A percentile compares a stretch with the other conserved stretches of the same genome.
phyloP scores from a whole-genome alignment of 768 basidiomycete genomes.

The Lenzites betulinus region DNA sequence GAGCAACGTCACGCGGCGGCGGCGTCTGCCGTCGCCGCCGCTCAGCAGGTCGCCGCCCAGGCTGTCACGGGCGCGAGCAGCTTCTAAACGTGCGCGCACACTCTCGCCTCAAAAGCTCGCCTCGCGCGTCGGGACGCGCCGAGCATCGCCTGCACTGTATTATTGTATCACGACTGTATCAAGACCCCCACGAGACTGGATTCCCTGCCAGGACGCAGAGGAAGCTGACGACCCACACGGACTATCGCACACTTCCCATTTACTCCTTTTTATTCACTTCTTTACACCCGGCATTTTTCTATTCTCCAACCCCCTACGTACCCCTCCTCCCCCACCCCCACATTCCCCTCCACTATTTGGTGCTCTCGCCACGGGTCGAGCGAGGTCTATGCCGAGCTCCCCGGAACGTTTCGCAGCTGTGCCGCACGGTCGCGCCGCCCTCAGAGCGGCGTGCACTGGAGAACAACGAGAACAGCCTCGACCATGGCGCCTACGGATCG shows the following conservation, averaged over 20 bases:
- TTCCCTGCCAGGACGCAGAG: conserved; percentile 58
- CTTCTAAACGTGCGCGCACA: conserved; percentile 22
- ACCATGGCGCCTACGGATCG: conserved; percentile 56
- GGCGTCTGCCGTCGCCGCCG: conserved; percentile 57
- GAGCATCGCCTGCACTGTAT: conserved; percentile 40
- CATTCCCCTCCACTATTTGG: conserved; percentile 19
- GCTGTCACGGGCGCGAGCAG: conserved; percentile 41
- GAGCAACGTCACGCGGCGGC: conserved; percentile 66
- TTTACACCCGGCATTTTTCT: conserved; percentile 24
- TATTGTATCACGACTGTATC: conserved; percentile 31
- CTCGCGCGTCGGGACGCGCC: conserved; percentile 28
- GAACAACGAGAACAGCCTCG: conserved; percentile 34
- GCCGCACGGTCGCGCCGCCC: conserved; percentile 45
- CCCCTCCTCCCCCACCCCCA: not conserved
- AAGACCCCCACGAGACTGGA: conserved; percentile 28
- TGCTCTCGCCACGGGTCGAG: conserved; percentile 23
- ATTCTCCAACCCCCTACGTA: not conserved
- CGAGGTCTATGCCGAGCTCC: conserved; percentile 24
- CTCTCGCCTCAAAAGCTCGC: conserved; percentile 29
- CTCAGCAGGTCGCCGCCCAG: conserved; percentile 47
- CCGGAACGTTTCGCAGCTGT: conserved; percentile 53
- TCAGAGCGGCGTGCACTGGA: conserved; percentile 18
- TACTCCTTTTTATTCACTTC: conserved; percentile 35
- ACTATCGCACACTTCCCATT: conserved; percentile 38
- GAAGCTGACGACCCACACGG: conserved; percentile 48